Evolutionary conservation across 2,329 filamentous ascomycete species (phyloP).

Genomic region (Penicillium sp.): DNA sequence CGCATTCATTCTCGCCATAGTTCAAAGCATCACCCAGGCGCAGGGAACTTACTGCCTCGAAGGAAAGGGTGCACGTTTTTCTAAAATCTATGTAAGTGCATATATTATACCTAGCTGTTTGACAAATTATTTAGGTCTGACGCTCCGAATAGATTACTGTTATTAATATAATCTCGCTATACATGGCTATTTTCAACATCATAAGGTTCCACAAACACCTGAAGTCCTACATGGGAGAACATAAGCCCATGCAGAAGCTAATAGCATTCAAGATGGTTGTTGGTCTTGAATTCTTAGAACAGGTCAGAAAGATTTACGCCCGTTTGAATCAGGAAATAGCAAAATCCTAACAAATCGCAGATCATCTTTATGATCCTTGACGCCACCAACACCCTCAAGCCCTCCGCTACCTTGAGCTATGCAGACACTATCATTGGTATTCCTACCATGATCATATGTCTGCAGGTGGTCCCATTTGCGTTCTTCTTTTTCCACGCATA

Average conservation of each 20-base stretch:
- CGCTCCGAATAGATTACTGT: constrained; percentile 14
- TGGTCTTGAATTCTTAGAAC: constrained; percentile 33
- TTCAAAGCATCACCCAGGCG: constrained; percentile 36
- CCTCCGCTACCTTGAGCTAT: constrained; percentile 30
- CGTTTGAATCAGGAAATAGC: neutral
- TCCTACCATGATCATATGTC: constrained; percentile 36
- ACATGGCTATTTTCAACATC: constrained; percentile 29
- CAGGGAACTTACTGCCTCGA: constrained; percentile 34
- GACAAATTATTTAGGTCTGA: neutral
- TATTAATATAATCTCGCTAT: constrained; percentile 24
- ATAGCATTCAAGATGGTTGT: constrained; percentile 43
- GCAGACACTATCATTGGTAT: constrained; percentile 36
- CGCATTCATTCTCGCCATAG: constrained; percentile 27
- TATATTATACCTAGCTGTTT: neutral
- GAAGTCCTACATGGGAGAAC: constrained; percentile 28
- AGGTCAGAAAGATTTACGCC: constrained; percentile 21
- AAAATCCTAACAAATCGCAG: constrained; percentile 1
- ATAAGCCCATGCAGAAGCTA: constrained; percentile 38
- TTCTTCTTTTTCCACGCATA: constrained; percentile 38
- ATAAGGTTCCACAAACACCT: constrained; percentile 33
- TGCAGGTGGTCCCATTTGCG: constrained; percentile 38
- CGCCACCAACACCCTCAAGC: constrained; percentile 26
- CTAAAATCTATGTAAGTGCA: constrained; percentile 39
- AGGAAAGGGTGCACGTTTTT: constrained; percentile 37
- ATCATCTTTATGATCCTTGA: constrained; percentile 37